Evolutionary conservation across 352 stramenopile genomes (phyloP).

Genomic region (Phytophthora pistaciae): DNA sequence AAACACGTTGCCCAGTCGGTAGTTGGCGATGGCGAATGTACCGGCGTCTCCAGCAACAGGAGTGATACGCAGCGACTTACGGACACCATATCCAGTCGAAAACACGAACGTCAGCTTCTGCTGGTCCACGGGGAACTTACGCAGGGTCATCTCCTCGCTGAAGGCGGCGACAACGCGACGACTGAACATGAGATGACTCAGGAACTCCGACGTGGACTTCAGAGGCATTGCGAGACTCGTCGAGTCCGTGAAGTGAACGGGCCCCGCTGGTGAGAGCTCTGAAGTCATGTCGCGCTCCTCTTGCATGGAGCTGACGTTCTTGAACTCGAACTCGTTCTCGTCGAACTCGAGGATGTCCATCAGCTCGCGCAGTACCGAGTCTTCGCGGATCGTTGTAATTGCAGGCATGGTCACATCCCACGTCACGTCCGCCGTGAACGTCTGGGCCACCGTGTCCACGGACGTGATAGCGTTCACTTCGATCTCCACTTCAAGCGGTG

Average conservation of each 20-base stretch:
- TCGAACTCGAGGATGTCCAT: constrained; percentile 55
- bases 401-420: constrained; percentile 54
- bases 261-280: constrained; percentile 32
- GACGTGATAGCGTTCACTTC: constrained; percentile 48
- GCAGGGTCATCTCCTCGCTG: constrained; percentile 64
- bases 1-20: constrained; percentile 66
- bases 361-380: constrained; percentile 49
- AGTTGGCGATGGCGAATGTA: constrained; percentile 58
- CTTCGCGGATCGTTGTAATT: constrained; percentile 52
- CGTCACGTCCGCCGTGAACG: constrained; percentile 57
- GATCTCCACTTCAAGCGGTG: constrained; percentile 45
- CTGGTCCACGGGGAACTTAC: constrained; percentile 68
- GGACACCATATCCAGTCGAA: constrained; percentile 41
- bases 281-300: constrained; percentile 45
- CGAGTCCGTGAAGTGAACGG: constrained; percentile 38
- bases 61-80: constrained; percentile 42
- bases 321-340: constrained; percentile 52
- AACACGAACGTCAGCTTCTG: constrained; percentile 68
- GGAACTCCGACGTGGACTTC: constrained; percentile 22
- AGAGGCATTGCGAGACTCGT: constrained; percentile 22
- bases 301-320: constrained; percentile 46
- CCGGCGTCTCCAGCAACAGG: constrained; percentile 46
- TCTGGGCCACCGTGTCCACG: constrained; percentile 56
- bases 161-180: constrained; percentile 54
- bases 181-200: constrained; percentile 50